These are phyloP conservation scores for Trichothecium sympodiale DNA, from an alignment of 2,329 filamentous ascomycete genomes.

Conservation along the genomic window DNA sequence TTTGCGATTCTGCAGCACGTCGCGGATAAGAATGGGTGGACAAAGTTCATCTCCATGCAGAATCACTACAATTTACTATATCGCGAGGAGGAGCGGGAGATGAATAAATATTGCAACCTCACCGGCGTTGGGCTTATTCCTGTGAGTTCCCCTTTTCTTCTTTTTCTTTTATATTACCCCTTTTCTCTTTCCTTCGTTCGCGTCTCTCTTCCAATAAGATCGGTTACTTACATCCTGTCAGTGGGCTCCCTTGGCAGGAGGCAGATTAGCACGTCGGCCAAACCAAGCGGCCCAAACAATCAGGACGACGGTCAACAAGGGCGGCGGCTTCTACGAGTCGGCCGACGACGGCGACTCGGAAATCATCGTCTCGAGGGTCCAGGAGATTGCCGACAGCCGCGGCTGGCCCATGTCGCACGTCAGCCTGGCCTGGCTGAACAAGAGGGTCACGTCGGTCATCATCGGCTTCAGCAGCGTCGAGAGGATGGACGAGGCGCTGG, in stretches of 20 bases:
- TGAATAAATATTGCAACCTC: constrained; percentile 27
- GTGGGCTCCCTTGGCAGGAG: constrained; percentile 10
- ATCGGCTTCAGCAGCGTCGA: constrained; percentile 13
- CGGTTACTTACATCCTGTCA: not conserved
- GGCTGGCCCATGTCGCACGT: constrained; percentile 52
- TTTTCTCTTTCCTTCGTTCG: too few species aligned
- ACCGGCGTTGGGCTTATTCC: constrained; percentile 30
- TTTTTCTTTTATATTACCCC: constrained; percentile 8
- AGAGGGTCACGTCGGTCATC: constrained; percentile 8
- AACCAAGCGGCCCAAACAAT: not conserved
- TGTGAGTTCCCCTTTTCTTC: constrained; percentile 3
- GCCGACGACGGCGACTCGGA: constrained; percentile 4
- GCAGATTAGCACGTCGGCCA: constrained; percentile 7
- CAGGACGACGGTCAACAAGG: not conserved
- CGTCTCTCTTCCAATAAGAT: not conserved
- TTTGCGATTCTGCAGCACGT: constrained; percentile 37
- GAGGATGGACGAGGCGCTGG: constrained; percentile 38
- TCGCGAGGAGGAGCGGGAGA: constrained; percentile 43
- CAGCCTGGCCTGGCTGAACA: constrained; percentile 50
- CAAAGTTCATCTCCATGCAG: constrained; percentile 46
- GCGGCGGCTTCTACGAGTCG: not conserved
- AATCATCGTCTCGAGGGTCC: constrained; percentile 18
- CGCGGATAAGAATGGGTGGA: constrained; percentile 42
- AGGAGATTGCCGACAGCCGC: constrained; percentile 45
- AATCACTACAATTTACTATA: constrained; percentile 43